phyloP scores from a whole-genome alignment of 1,284 basidiomycete genomes.

The Paramarasmius palmivorus region DNA sequence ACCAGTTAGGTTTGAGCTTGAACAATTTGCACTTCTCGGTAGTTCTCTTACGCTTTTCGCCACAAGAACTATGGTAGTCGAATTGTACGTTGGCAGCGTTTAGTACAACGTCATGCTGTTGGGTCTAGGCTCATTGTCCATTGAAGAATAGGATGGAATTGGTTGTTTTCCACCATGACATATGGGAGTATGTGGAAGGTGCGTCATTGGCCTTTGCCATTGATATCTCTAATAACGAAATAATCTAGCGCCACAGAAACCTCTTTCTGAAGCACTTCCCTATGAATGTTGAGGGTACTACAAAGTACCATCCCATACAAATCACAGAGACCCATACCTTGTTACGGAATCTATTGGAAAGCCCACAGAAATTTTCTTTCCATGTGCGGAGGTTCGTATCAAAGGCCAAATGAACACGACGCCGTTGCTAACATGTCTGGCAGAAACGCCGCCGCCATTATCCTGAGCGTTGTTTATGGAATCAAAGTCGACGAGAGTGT shows the following conservation, averaged over 20 bases:
- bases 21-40: neutral
- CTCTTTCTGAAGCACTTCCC: constrained; percentile 48
- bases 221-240: constrained; percentile 9
- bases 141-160: constrained; percentile 48
- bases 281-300: constrained; percentile 26
- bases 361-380: constrained; percentile 34
- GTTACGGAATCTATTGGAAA: constrained; percentile 33
- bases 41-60: neutral
- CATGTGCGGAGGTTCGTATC: constrained; percentile 33
- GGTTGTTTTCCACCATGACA: constrained; percentile 46
- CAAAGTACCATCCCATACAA: constrained; percentile 35
- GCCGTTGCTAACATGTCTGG: neutral
- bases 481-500: constrained; percentile 32
- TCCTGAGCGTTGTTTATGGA: constrained; percentile 41
- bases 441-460: constrained; percentile 37
- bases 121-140: neutral
- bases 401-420: neutral
- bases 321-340: constrained; percentile 38
- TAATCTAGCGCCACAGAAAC: constrained; percentile 35
- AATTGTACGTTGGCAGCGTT: constrained; percentile 34
- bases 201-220: constrained; percentile 3
- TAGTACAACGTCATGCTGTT: neutral
- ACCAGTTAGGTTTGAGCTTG: constrained; percentile 23
- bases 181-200: constrained; percentile 42
- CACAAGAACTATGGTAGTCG: constrained; percentile 42